Conservation (phyloP, 164 flowering plant genomes). For the Pachysandra terminalis region DNA sequence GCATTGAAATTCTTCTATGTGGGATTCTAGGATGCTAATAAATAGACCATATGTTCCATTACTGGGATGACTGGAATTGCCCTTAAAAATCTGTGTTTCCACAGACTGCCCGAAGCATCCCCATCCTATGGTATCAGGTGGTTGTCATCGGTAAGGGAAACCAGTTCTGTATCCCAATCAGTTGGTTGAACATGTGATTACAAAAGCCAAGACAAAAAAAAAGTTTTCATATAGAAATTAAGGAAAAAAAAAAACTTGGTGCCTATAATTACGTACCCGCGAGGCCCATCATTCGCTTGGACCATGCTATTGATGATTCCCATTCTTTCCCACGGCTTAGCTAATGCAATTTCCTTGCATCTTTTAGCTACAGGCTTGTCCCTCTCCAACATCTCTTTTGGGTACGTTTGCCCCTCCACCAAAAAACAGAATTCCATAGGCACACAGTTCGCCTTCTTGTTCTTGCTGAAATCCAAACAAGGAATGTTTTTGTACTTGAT, state of each 20-base stretch:
- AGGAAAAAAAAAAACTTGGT: not conserved
- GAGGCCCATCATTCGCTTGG: constrained; percentile 43
- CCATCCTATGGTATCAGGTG: constrained; percentile 10
- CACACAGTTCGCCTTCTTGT: constrained; percentile 35
- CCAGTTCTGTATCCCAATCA: constrained; percentile 45
- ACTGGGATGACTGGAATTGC: too few species aligned
- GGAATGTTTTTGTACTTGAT: constrained; percentile 47
- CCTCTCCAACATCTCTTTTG: constrained; percentile 43
- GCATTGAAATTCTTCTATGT: too few species aligned
- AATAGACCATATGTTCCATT: too few species aligned
- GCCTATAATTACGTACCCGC: constrained; percentile 46
- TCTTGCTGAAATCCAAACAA: constrained; percentile 59
- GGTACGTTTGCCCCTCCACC: constrained; percentile 63
- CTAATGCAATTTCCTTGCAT: constrained; percentile 35
- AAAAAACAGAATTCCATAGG: constrained; percentile 81
- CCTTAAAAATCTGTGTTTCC: too few species aligned
- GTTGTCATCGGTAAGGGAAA: constrained; percentile 25
- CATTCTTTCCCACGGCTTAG: constrained; percentile 34
- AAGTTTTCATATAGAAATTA: not conserved
- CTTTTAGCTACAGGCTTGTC: constrained; percentile 9
- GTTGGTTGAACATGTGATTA: constrained; percentile 30
- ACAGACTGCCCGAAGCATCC: constrained; percentile 29
- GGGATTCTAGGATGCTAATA: too few species aligned
- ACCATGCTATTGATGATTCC: constrained; percentile 40
- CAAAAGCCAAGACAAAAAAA: not conserved